Evolutionary conservation across 768 basidiomycete genomes (phyloP), one percentile per base, ranked within the genome.

Genomic region (Phallus indusiatus): DNA sequence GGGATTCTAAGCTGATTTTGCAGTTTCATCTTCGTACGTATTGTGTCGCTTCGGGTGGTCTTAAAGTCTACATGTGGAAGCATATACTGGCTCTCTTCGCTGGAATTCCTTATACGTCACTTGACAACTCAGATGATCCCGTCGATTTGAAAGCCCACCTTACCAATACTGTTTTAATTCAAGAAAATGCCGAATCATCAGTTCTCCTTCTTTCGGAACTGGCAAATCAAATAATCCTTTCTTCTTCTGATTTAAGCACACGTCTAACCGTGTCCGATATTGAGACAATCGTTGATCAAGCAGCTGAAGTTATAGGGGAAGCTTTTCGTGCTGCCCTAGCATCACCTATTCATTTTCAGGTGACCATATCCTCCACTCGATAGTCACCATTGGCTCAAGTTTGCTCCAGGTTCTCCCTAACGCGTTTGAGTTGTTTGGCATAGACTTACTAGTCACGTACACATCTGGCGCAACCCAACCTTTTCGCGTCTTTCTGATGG

Each of bases 1-100:
- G 46, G 49, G 35, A 28, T 59, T 17, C 46, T 55, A 53, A 33
- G 51, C 53, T 47, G 54, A 48, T 55, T 8, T 60, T 57, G 56
- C 70, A 99, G 90, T 98, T 98, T 71, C 96, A 99, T 70, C 78
- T 99, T 48, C 82, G 96, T 47, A 88, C 85, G 7, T 99, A 99
- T 70, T 89, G 84, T 62, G 77, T 92, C 21, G 81, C 86, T 9
- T 81, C 82, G 1, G 90, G 89, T 6, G 85, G 86, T 22, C 77
- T 94, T 42, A 81, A 79, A 57, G 75, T 98, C 16, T 94, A 85
- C 72, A 77, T 97, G 49, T 90, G 89, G 65, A 79, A 83, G 54
- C 84, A 85, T 12, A 82, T 93, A 63, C 80, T 99, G 18, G 93
- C 94, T 3, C 74, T 99, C 1, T 98, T 98, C 71, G 88, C 95